Base-by-base conservation (phyloP, 768 basidiomycete species). In the Russula abietina region DNA sequence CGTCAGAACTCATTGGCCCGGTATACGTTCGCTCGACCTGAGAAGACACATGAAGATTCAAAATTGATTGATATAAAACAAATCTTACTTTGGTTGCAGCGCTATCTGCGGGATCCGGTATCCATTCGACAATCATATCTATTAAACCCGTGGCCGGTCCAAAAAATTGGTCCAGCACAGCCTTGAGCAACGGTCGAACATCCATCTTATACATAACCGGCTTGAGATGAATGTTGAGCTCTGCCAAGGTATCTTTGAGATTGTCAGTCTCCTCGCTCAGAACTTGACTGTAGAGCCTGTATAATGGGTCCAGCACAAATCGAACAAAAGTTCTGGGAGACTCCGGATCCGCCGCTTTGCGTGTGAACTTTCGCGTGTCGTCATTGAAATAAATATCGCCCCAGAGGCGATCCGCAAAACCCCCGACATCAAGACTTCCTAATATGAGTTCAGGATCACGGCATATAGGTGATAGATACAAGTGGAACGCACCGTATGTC, bases 161-260 rank as follows among this genome's bases (percentile, higher is more conserved):
- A 70, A 99, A 99, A 80, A 99, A 99, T 72, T 98, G 95, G 70
- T 91, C 89, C 64, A 97, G 76, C 14, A 98, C 88, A 43, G 88
- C 92, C 76, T 98, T 97, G 68, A 99, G 78, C 55, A 99, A 77
- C 3, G 97, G 97, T 59, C 96, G 79, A 6, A 94, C 94, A 71
- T 99, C 97, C 93, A 99, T 98, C 79, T 98, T 98, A 81, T 88
- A 99, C 83, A 92, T 89, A 36, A 93, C 80, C 0, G 94, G 89
- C 75, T 95, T 97, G 67, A 99, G 78, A 45, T 83, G 79, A 70
- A 99, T 98, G 2, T 86, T 85, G 38, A 99, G 80, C 11, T 81
- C 78, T 11, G 76, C 77, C 51, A 99, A 78, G 4, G 96, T 99
- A 61, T 79, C 80, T 72, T 87, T 89, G 39, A 99, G 82, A 36